Conservation (phyloP, 1,284 basidiomycete genomes). For the Pseudozyma tsukubaensis region DNA sequence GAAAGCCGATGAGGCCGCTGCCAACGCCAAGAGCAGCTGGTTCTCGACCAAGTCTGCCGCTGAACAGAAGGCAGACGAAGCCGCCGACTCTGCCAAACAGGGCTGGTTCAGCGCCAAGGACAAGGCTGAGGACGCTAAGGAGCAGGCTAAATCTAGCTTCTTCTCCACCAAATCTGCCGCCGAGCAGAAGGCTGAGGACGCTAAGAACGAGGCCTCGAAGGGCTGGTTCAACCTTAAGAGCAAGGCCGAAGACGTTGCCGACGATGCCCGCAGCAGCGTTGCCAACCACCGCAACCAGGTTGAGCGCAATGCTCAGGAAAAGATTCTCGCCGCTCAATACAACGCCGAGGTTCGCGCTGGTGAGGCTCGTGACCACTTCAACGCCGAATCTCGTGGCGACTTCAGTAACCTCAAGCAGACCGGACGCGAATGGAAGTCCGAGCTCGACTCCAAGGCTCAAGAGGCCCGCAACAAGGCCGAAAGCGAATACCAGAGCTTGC, state of each 20-base stretch:
- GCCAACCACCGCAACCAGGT: constrained; percentile 29
- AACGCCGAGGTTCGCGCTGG: constrained; percentile 44
- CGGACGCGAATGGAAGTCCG: constrained; percentile 40
- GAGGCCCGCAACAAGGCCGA: constrained; percentile 40
- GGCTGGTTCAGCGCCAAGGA: constrained; percentile 42
- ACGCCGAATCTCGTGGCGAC: constrained; percentile 9
- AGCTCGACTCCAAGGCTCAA: constrained; percentile 35
- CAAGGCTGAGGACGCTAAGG: constrained; percentile 32
- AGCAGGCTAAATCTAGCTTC: constrained; percentile 29
- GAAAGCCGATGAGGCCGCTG: constrained; percentile 33
- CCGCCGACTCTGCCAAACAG: constrained; percentile 17
- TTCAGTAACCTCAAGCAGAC: constrained; percentile 39
- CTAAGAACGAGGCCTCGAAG: constrained; percentile 37
- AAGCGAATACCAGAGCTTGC: constrained; percentile 27
- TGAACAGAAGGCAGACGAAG: constrained; percentile 32
- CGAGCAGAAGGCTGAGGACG: constrained; percentile 31
- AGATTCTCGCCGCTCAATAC: constrained; percentile 52
- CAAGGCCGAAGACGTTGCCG: constrained; percentile 37
- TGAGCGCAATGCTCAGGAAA: constrained; percentile 48
- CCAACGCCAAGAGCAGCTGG: constrained; percentile 38
- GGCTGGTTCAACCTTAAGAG: constrained; percentile 47
- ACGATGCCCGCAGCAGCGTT: constrained; percentile 18
- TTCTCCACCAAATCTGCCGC: constrained; percentile 34
- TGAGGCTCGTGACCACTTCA: constrained; percentile 25
- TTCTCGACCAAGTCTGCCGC: constrained; percentile 33